These are phyloP conservation scores for Coffea canephora DNA, from an alignment of 257 asterid genomes.

Conservation along the genomic window DNA sequence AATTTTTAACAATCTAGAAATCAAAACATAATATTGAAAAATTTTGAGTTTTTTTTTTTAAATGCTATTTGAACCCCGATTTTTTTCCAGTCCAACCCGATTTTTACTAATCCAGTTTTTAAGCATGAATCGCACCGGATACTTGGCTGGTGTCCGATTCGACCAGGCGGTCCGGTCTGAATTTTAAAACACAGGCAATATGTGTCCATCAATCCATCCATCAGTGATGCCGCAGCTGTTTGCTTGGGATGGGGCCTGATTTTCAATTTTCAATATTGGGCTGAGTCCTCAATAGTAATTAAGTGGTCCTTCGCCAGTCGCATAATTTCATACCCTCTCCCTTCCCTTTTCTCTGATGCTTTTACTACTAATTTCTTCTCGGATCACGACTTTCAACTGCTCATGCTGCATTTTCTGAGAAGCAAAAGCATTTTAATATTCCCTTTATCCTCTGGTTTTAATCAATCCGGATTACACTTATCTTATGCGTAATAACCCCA, in stretches of 20 bases:
- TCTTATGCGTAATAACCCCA: too few relatives aligned
- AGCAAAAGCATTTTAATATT: neutral
- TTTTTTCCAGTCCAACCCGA: neutral
- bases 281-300: neutral
- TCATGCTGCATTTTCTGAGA: neutral
- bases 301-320: neutral
- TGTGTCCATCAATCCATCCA: neutral
- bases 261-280: neutral
- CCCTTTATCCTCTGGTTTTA: neutral
- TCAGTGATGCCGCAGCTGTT: neutral
- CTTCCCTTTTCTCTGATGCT: neutral
- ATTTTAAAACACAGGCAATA: too few relatives aligned
- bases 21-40: too few relatives aligned
- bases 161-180: too few relatives aligned
- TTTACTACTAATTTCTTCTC: too few relatives aligned
- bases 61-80: too few relatives aligned
- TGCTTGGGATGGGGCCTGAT: neutral
- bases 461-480: neutral
- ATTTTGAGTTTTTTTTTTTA: too few relatives aligned
- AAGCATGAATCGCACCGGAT: too few relatives aligned
- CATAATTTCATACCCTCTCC: neutral
- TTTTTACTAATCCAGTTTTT: too few relatives aligned
- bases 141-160: too few relatives aligned
- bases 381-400: constrained; percentile 5
- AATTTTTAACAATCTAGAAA: too few relatives aligned